Base-by-base conservation (phyloP, 2,329 filamentous ascomycete genomes). In the Nemania sp. region DNA sequence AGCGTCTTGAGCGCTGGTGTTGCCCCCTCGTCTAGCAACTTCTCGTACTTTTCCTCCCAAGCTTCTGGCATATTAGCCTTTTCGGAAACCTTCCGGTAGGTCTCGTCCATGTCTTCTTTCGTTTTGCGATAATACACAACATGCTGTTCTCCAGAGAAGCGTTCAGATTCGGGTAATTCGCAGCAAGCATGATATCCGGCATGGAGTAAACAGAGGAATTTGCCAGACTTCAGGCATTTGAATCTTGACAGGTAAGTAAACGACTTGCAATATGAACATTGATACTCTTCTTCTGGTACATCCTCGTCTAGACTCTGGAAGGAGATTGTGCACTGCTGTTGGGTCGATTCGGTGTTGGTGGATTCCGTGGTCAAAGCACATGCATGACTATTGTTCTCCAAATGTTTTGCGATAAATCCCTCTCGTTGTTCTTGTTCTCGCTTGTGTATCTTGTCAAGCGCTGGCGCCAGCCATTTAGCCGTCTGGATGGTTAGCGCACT, bases 191-290 rank as follows among this genome's bases (percentile, higher is more conserved):
- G 88, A 51, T 79, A 82, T 17, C 92, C 93, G 32, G 91, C 90
- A 75, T 98, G 94, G 12, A 88, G 77, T 48, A 97, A 80, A 72
- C 95, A 99, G 54, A 96, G 76, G 3, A 91, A 84, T 75, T 93
- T 97, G 68, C 89, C 90, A 2, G 90, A 89, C 65, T 87, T 90
- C 59, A 88, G 80, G 74, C 95, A 99, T 68, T 90, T 89, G 76
- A 96, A 96, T 67, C 94, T 88, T 32, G 95, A 97, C 25, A 98
- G 81, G 75, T 94, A 98, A 71, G 90, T 88, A 76, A 93, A 98
- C 0, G 89, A 86, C 75, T 98, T 98, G 84, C 95, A 99, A 76
- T 92, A 91, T 43, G 83, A 83, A 78, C 95, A 98, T 63, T 95
- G 91, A 73, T 96, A 92, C 67, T 97, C 92, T 66, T 98, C 94